These are phyloP conservation scores for Zygotorulaspora florentina DNA, from an alignment of 805 yeast genomes.

Conservation along the genomic window DNA sequence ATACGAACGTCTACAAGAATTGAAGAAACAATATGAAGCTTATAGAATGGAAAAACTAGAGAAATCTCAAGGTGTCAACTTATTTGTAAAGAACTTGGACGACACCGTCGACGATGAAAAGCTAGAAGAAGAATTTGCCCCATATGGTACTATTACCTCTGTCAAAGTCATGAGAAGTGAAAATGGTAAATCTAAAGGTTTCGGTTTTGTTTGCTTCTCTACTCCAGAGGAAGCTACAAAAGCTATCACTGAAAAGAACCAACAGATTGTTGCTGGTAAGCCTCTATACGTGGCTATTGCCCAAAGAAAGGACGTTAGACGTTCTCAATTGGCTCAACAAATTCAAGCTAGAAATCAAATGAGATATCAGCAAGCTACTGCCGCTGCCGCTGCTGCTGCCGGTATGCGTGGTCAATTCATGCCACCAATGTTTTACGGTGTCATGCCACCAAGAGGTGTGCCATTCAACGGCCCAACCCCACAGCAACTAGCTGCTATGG, in stretches of 20 bases:
- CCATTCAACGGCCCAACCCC: slow-evolving; percentile 80
- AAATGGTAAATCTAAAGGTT: slow-evolving; percentile 92
- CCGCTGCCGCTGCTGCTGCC: slow-evolving; percentile 38
- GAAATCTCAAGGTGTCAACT: slow-evolving; percentile 96
- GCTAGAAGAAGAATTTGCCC: slow-evolving; percentile 86
- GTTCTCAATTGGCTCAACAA: slow-evolving; percentile 95
- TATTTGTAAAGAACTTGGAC: slow-evolving; percentile 94
- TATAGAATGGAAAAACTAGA: slow-evolving; percentile 85
- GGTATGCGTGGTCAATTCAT: slow-evolving; percentile 40
- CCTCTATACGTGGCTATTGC: slow-evolving; percentile 98
- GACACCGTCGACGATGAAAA: slow-evolving; percentile 88
- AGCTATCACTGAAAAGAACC: slow-evolving; percentile 98
- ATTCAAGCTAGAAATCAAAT: slow-evolving; percentile 96
- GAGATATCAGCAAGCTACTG: slow-evolving; percentile 95
- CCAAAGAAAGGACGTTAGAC: slow-evolving; percentile 97
- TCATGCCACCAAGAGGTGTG: slow-evolving; percentile 78
- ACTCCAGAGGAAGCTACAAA: slow-evolving; percentile 98
- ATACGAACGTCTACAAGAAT: slow-evolving; percentile 94
- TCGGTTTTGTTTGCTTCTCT: slow-evolving; percentile 97
- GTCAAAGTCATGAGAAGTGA: slow-evolving; percentile 96
- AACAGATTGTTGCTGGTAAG: slow-evolving; percentile 89
- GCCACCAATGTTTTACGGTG: slow-evolving; percentile 40
- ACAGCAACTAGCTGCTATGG: slow-evolving; percentile 65
- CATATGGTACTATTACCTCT: slow-evolving; percentile 91
- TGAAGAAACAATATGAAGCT: slow-evolving; percentile 90